phyloP scores from a whole-genome alignment of 192 early-diverging fungal genomes.

The Dispira parvispora region DNA sequence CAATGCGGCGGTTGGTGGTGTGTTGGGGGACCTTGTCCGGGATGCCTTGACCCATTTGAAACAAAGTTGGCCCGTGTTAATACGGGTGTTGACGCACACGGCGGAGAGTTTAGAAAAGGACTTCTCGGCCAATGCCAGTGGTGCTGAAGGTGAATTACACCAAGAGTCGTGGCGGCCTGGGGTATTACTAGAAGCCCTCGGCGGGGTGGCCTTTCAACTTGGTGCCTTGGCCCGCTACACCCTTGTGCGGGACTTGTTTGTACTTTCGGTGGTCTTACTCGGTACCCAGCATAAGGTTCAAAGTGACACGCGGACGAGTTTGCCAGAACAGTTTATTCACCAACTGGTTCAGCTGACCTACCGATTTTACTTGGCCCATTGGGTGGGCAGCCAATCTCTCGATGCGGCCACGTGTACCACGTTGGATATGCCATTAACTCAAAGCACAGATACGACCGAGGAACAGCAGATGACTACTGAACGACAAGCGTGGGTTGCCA shows the following conservation, averaged over 20 bases:
- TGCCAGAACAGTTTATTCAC: not conserved
- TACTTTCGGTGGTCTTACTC: not conserved
- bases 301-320: not conserved
- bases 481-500: not conserved
- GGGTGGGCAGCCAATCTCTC: not conserved
- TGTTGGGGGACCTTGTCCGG: not conserved
- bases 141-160: not conserved
- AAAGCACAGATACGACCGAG: not conserved
- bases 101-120: not conserved
- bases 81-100: not conserved
- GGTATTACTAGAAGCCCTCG: not conserved
- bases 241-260: not conserved
- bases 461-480: not conserved
- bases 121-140: not conserved
- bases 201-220: not conserved
- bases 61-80: not conserved
- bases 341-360: not conserved
- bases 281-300: not conserved
- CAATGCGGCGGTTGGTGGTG: not conserved
- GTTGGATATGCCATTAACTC: not conserved
- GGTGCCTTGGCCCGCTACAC: not conserved
- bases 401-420: not conserved
- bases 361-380: not conserved
- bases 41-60: not conserved
- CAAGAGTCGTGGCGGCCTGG: not conserved